Base-by-base conservation (phyloP, 2,329 filamentous ascomycete species). In the Passalora sequoiae region DNA sequence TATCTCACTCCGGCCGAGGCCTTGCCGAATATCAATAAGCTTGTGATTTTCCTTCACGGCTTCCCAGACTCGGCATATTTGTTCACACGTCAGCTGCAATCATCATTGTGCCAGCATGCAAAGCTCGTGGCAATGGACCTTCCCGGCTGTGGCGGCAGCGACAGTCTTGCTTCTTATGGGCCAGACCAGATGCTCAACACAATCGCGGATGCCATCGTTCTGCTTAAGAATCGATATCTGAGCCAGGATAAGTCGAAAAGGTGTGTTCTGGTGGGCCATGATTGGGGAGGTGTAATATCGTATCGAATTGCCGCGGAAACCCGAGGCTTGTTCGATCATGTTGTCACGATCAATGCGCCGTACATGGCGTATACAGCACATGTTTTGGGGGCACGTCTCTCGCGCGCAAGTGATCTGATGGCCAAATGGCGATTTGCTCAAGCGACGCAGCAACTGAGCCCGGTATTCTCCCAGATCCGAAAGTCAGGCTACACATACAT, bases 301-400 rank as follows among this genome's bases (percentile, higher is more conserved):
- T 75, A 70, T 51, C 67, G 77, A 32, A 68, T 81, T 31, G 77
- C 77, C n/a, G 66, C 73, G n/a, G 77, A 80, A 54, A 77, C 77
- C 20, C 67, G 70, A 15, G 66, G 71, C 40, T 58, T 81, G 35
- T 73, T 76, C 6, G 72, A 80, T 59, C 69, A 74, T 29, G 77
- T 75, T 54, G 70, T 80, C 27, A 58, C 78, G 28, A 68, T 68
- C 17, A 77, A 77, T 53, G 73, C 69, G 2, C 66, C 74, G 8
- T 66, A 76, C 53, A 75, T 78, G 67, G 44, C 38, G 8, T 49
- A 49, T 22, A 49, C 46, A 13, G 42, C 43, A 29, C 33, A 40
- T 17, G 39, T 46, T 4, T 38, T 55, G 12, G 39, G 43, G 27
- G 37, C 25, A 3, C 16, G 31, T 12, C 21, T 49, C 6, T 46